Evolutionary conservation across 2,329 filamentous ascomycete species (phyloP), one percentile per base, ranked within the genome.

Genomic region (Colletotrichum orchidophilum): DNA sequence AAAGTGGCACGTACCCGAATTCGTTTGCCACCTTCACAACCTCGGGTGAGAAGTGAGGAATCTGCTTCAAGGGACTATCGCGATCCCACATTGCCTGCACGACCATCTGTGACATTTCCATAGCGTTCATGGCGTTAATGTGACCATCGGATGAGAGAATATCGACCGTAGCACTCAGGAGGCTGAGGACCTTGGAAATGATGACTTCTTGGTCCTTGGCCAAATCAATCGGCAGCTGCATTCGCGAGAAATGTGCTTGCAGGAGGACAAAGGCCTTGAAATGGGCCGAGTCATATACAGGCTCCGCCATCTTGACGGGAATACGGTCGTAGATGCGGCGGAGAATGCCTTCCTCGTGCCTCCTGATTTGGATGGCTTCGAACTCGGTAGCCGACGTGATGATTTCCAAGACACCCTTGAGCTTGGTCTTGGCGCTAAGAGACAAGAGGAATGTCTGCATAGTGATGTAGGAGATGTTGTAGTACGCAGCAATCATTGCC

Each of bases 21-120:
- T 93, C 91, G 78, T 93, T 93, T 54, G 94, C 94, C 74, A 90
- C 93, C 82, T 96, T 93, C 75, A 98, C 92, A 61, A 93, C 92
- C 72, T 96, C 92, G 46, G 92, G 89, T 18, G 92, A 90, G 81
- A 98, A 98, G 84, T 98, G 94, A 75, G 96, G 96, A 78, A 99
- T 98, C 82, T 99, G 96, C 85, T 98, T 98, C 75, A 99, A 88
- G 49, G 96, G 95, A 77, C 94, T 97, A 81, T 99, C 96, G 69
- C 95, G 93, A 83, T 99, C 96, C 96, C 96, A 99, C 94, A 98
- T 97, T 60, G 93, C 95, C 83, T 99, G 96, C 3, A 99, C 95
- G 63, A 97, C 94, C 96, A 99, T 99, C 80, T 99, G 96, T 13
- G 94, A 97, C 89, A 99, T 94, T 81, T 99, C 96, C 96, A 99